Evolutionary conservation across 768 basidiomycete species (phyloP), one percentile per base, ranked within the genome.

Genomic region (Porphyrellus cyaneotinctus): DNA sequence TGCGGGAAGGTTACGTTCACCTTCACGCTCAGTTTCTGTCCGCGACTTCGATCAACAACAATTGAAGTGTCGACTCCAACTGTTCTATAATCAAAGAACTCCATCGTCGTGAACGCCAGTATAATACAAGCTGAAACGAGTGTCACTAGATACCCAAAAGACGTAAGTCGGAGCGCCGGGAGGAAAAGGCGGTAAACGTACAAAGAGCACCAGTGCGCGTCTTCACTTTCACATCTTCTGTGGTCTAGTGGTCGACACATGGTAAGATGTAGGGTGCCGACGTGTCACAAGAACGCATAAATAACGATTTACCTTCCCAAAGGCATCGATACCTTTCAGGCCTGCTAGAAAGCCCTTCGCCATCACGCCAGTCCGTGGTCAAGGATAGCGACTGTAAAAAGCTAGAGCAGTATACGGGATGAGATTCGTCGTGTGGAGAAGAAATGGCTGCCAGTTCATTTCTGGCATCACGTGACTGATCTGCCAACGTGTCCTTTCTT

Each of bases 211-310:
- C 95, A 42, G 90, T 92, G 52, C 94, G 84, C 31, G 97, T 98
- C 79, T 94, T 94, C 74, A 99, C 91, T 75, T 98, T 98, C 58
- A 99, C 97, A 78, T 99, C 97, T 67, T 98, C 97, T 70, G 91
- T 91, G 33, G 97, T 99, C 95, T 99, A 63, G 43, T 2, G 38
- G 44, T 5, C 32, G 30, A 50, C 47, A 39, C 47, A 43, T 39
- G 22, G 50, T 57, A 41, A 65, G 57, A 24, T 26, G 14, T 28
- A n/a, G 12, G 28, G 31, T 36, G 49, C 12, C 48, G 11, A 60
- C 43, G 46, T 58, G 38, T 54, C 50, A 54, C 33, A 38, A 24
- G 31, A 46, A 46, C 37, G 38, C 12, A 18, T 18, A 30, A 43
- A 28, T 9, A 17, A 35, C 1, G 9, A 36, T 78, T 60, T 64